Base-by-base conservation (phyloP, 805 yeast species). In the Komagataella pastoris region DNA sequence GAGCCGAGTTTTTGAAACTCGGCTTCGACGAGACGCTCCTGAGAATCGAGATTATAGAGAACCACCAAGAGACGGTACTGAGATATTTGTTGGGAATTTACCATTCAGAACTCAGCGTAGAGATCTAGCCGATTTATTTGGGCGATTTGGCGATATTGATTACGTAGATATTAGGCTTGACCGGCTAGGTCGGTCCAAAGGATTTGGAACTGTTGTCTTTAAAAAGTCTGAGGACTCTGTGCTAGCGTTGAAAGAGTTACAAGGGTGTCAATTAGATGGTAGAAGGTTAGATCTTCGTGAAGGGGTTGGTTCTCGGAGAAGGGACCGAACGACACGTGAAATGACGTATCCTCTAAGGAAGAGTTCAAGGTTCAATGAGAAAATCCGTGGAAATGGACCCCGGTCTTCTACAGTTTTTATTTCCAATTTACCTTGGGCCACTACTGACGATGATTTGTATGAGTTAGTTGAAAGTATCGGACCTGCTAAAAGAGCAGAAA, bases 381-480 rank as follows among this genome's bases (percentile, higher is more conserved):
- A 81, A 52, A 89, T 85, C 47, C 59, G 64, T 7, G 86, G 84
- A 1, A 69, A 73, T 47, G 88, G 88, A 47, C 76, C 69, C 45
- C 80, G 79, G 49, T 82, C 80, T 49, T 77, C 72, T 40, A 73
- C 77, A 19, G 76, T 91, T 47, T 85, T 69, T 62, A 89, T 85
- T 19, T 75, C 74, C 47, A 91, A 91, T 70, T 72, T 91, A 61
- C 98, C 98, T 30, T 88, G 79, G 74, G 83, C 89, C 50, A 90
- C 97, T n/a, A 79, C 88, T 36, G 81, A 83, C 57, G 81, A 83
- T 53, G 97, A 91, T 66, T 75, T 91, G 57, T 79, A 73, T 56
- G 97, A 90, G 57, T 74, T 91, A 54, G 90, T 90, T 64, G 91
- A 84, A 63, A 83, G 91, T 44, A 79, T 89, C 51, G 96, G 96